Evolutionary conservation across 2,329 filamentous ascomycete species (phyloP), one percentile per base, ranked within the genome.

Genomic region (Alternaria arborescens): DNA sequence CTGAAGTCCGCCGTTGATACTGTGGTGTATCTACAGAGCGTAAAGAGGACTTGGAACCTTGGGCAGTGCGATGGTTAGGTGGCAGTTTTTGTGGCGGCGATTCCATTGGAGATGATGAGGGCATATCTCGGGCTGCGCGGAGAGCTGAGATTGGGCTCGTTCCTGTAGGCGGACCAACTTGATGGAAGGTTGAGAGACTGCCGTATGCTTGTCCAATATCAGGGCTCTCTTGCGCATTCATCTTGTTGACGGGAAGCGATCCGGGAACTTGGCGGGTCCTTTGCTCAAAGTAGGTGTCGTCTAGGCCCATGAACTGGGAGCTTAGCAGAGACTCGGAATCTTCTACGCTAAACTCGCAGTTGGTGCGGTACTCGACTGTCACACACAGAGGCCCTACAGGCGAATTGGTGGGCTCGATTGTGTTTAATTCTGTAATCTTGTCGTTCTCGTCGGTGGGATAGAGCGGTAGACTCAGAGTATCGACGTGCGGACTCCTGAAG

Each of bases 241-340:
- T 73, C 82, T 79, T 89, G 79, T 81, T 78, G 46, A 89, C 85
- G 16, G 92, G 92, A 52, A 95, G 81, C n/a, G 93, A 96, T 32
- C 92, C 92, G 44, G 89, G 82, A 64, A 92, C 89, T 54, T 77
- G 78, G 54, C 87, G 84, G 61, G 85, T 86, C 18, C 95, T 79
- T 8, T 93, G 93, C 62, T 88, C 88, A 77, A 97, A 96, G 72
- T 92, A 92, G 61, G 92, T 88, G 74, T 97, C 93, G 74, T 97
- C 94, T 38, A 93, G 87, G 14, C 92, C 93, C 87, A 97, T 93
- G 74, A 98, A 97, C 32, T 93, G 90, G 14, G 94, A 97, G 80
- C 94, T 97, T 43, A 98, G 81, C 8, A 98, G 81, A 5, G 94
- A 90, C 79, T 98, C 95, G 0, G 93, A 91, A 78, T 97, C 93